phyloP scores from a whole-genome alignment of 345 rosid genomes.

The Draba incana region DNA sequence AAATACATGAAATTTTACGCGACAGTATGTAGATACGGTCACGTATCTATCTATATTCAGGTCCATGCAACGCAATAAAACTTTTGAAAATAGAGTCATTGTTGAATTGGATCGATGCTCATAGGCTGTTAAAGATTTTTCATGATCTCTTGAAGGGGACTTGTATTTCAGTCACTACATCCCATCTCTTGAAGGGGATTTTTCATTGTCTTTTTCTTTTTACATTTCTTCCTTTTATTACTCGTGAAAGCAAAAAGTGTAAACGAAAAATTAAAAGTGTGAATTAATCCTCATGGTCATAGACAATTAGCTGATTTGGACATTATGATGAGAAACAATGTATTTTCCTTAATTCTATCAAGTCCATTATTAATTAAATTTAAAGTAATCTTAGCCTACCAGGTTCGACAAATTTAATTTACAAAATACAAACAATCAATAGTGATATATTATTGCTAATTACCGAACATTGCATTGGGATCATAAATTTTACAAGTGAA shows the following conservation, averaged over 20 bases:
- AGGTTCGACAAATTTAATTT: constrained; percentile 29
- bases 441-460: not conserved
- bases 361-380: not conserved
- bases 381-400: constrained; percentile 29
- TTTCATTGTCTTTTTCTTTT: constrained; percentile 37
- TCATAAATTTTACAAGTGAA: not conserved
- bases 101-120: constrained; percentile 36
- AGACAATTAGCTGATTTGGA: constrained; percentile 32
- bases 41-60: constrained; percentile 7
- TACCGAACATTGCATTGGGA: not conserved
- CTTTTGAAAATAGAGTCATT: constrained; percentile 33
- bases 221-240: constrained; percentile 5
- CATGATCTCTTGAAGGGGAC: constrained; percentile 47
- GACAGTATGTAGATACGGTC: not conserved
- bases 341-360: constrained; percentile 30
- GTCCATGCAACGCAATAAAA: constrained; percentile 32
- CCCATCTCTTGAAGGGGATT: too few relatives aligned
- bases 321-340: constrained; percentile 27
- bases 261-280: not conserved
- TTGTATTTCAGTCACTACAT: constrained; percentile 48
- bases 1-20: not conserved
- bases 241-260: constrained; percentile 14
- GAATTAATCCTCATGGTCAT: constrained; percentile 9
- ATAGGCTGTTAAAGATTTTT: constrained; percentile 54
- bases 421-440: constrained; percentile 8